Evolutionary conservation across 495 filamentous ascomycete genomes (phyloP).

Genomic region (Rhizodiscina lignyota): DNA sequence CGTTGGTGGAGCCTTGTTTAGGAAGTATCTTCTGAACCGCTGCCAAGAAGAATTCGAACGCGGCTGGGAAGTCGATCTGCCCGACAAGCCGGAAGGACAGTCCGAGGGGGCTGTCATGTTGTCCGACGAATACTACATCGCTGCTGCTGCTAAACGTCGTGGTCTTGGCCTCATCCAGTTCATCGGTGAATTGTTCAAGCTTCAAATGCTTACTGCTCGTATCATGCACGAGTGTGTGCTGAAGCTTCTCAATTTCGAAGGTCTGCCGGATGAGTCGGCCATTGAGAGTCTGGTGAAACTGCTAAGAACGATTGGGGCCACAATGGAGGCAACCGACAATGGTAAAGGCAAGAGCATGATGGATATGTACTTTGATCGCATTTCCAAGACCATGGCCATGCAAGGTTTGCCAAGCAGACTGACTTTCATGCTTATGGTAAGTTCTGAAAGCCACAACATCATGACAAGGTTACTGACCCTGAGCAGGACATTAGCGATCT

Average conservation of each 20-base stretch:
- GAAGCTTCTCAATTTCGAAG: slow-evolving; percentile 91
- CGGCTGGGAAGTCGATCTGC: slow-evolving; percentile 87
- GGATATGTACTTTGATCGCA: slow-evolving; percentile 86
- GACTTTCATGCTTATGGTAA: slow-evolving; percentile 91
- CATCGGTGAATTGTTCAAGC: slow-evolving; percentile 97
- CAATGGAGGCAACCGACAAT: slow-evolving; percentile 65
- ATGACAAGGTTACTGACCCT: too few relatives aligned
- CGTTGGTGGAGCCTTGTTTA: slow-evolving; percentile 82
- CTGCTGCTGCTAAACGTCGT: slow-evolving; percentile 89
- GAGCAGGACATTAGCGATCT: slow-evolving; percentile 86
- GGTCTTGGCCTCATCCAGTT: slow-evolving; percentile 97
- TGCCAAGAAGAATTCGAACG: slow-evolving; percentile 99
- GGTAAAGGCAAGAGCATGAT: slow-evolving; percentile 54
- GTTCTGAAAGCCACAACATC: too few relatives aligned
- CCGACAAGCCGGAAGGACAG: slow-evolving; percentile 62
- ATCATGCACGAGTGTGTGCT: slow-evolving; percentile 99
- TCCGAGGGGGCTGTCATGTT: slow-evolving; percentile 62
- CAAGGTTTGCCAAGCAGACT: slow-evolving; percentile 70
- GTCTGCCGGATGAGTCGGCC: slow-evolving; percentile 84
- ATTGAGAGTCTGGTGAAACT: slow-evolving; percentile 90
- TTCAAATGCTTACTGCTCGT: slow-evolving; percentile 93
- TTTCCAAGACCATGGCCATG: slow-evolving; percentile 60
- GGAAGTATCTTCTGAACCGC: slow-evolving; percentile 95
- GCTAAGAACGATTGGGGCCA: slow-evolving; percentile 74
- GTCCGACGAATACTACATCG: slow-evolving; percentile 93